Evolutionary conservation across 768 basidiomycete genomes (phyloP), one percentile per base, ranked within the genome.

Genomic region (Lentinula sp.): DNA sequence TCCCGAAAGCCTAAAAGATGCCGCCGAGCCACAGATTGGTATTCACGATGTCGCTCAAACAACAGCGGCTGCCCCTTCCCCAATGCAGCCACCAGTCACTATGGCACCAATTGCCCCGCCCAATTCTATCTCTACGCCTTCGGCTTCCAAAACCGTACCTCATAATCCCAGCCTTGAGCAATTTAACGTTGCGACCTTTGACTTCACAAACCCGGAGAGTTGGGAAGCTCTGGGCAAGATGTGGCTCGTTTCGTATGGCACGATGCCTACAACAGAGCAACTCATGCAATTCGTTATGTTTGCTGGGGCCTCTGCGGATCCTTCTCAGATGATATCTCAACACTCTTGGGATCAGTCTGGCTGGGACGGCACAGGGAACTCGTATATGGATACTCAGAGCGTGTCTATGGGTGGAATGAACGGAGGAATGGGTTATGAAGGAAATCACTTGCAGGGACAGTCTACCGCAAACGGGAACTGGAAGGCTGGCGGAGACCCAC

Each of bases 191-290:
- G 68, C 81, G 64, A 79, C 81, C 51, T 94, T 94, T 81, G 82
- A 93, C 77, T 85, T 84, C 59, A 86, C 86, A 33, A 78, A 81
- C 48, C 82, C 92, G 58, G 72, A 82, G 57, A 86, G 89, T 71
- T 95, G 93, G 93, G 85, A 88, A 76, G 81, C 83, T 60, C 82
- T 95, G 62, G 88, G 88, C 70, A 84, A 84, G 69, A 85, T 90
- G 78, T 93, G 89, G 90, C 74, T 80, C 69, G 77, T 79, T 60
- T 86, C 88, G 57, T 74, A 88, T 71, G 88, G 90, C 45, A 79
- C 82, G 67, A 53, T 77, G 65, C 91, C 91, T 33, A 81, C 88
- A 60, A 85, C 87, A 67, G 86, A 91, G 67, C 81, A 92, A 67
- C 81, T 93, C 65, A 85, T 91, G 85, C 81, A 85, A 71, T 89